These are phyloP conservation scores for Kickxella alabastrina DNA, from an alignment of 192 early-diverging fungal genomes.

Conservation along the genomic window DNA sequence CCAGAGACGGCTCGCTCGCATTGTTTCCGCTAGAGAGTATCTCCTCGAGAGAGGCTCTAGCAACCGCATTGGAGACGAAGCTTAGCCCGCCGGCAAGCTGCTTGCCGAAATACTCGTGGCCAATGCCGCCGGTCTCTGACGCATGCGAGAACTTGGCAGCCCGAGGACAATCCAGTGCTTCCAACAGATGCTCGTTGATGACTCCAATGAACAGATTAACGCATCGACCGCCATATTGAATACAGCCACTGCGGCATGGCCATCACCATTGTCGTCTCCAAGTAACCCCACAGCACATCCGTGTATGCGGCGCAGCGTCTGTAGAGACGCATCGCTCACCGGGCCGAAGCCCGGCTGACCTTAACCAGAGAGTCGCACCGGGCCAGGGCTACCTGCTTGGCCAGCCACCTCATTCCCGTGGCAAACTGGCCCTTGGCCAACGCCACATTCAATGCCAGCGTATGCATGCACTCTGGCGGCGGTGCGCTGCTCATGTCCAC, in stretches of 20 bases:
- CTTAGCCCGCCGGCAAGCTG: too few relatives aligned
- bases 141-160: conserved; percentile 6
- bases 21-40: conserved; percentile 2
- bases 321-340: conserved; percentile 8
- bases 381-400: conserved; percentile 16
- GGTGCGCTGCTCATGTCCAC: conserved; percentile 7
- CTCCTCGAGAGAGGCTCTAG: conserved; percentile 18
- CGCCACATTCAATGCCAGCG: conserved; percentile 18
- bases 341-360: conserved; percentile 15
- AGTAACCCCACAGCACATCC: conserved; percentile 13
- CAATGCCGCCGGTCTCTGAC: not conserved
- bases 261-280: not conserved
- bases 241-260: not conserved
- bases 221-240: conserved; percentile 29
- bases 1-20: not conserved
- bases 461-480: conserved; percentile 5
- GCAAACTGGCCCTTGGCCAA: conserved; percentile 35
- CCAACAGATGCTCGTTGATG: conserved; percentile 15
- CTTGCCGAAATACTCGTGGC: conserved; percentile 20
- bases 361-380: conserved; percentile 9
- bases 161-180: not conserved
- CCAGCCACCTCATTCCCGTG: conserved; percentile 30
- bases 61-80: conserved; percentile 4
- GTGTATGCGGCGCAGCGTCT: conserved; percentile 20
- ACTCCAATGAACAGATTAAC: conserved; percentile 18